phyloP scores from a whole-genome alignment of 2,329 filamentous ascomycete species.

The Penicillium polonicum region DNA sequence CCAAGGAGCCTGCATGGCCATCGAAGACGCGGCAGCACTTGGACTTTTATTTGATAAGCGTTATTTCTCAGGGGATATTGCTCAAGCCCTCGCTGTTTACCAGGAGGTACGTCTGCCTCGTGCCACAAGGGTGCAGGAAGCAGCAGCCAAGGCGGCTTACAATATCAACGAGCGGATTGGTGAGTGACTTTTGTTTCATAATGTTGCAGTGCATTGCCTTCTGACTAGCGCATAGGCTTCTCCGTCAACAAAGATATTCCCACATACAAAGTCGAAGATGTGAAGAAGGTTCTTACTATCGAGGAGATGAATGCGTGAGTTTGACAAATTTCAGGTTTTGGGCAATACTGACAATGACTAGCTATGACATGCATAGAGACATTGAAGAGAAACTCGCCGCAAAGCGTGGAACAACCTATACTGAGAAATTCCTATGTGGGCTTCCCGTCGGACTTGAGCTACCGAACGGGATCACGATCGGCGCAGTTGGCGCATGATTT shows the following conservation, averaged over 20 bases:
- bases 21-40: conserved; percentile 64
- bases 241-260: conserved; percentile 58
- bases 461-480: conserved; percentile 30
- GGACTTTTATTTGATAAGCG: conserved; percentile 59
- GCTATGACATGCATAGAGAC: conserved; percentile 61
- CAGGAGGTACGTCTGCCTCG: conserved; percentile 55
- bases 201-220: background rate
- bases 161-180: conserved; percentile 65
- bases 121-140: conserved; percentile 57
- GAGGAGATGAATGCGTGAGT: conserved; percentile 67
- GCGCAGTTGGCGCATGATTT: conserved; percentile 5
- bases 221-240: conserved; percentile 51
- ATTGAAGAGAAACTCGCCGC: conserved; percentile 51
- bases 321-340: background rate
- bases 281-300: conserved; percentile 62
- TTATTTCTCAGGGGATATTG: conserved; percentile 51
- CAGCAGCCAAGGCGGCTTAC: conserved; percentile 57
- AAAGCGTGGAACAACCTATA: conserved; percentile 31
- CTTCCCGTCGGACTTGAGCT: conserved; percentile 49
- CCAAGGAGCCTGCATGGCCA: conserved; percentile 68
- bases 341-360: conserved; percentile 20
- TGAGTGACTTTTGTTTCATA: conserved; percentile 20
- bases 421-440: conserved; percentile 44
- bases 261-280: conserved; percentile 62
- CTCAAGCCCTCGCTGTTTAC: conserved; percentile 52